A percentile compares a stretch with the other conserved stretches of the same genome.
phyloP scores from a whole-genome alignment of 1,284 basidiomycete genomes.

The Chiua sp. region DNA sequence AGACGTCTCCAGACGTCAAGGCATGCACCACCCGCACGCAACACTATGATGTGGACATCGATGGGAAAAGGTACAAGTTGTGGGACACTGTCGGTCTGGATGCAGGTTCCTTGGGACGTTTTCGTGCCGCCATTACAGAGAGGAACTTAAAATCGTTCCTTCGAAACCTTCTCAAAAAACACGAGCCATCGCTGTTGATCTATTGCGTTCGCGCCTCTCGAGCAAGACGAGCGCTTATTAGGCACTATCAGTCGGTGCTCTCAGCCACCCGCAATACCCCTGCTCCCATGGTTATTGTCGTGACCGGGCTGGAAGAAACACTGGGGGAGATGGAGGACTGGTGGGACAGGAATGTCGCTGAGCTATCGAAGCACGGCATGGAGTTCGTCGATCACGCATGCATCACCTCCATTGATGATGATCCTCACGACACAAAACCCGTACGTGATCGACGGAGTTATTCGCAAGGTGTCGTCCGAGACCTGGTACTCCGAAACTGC shows the following conservation, averaged over 20 bases:
- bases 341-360: conserved; percentile 35
- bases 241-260: conserved; percentile 36
- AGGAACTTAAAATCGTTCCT: conserved; percentile 32
- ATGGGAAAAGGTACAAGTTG: conserved; percentile 26
- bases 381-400: conserved; percentile 37
- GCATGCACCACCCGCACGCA: conserved; percentile 31
- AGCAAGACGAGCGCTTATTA: conserved; percentile 32
- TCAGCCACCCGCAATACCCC: conserved; percentile 10
- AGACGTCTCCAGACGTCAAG: conserved; percentile 34
- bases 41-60: conserved; percentile 25
- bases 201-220: conserved; percentile 39
- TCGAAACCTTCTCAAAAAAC: conserved; percentile 24
- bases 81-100: conserved; percentile 41
- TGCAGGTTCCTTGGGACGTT: conserved; percentile 30
- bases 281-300: conserved; percentile 36
- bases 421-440: conserved; percentile 20
- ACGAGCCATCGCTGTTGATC: conserved; percentile 30
- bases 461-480: conserved; percentile 23
- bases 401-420: conserved; percentile 34
- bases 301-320: conserved; percentile 39
- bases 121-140: conserved; percentile 32
- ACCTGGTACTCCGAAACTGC: conserved; percentile 31
- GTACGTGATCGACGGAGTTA: conserved; percentile 21
- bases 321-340: conserved; percentile 39
- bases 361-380: conserved; percentile 26